phyloP scores from a whole-genome alignment of 2,329 filamentous ascomycete genomes.

The Aureobasidium sp. region DNA sequence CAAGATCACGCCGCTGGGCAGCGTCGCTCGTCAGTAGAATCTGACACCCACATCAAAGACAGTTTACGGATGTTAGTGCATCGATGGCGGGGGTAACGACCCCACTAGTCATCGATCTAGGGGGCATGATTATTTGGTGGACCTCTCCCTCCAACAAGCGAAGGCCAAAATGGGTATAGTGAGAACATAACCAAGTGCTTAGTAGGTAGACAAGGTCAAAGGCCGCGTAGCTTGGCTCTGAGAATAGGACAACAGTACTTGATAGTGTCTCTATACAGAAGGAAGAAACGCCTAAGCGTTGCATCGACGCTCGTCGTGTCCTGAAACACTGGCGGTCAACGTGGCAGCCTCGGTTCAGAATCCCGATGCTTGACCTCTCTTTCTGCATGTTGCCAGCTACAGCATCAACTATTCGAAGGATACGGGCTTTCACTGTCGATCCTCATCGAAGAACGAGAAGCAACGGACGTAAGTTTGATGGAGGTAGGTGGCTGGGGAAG shows the following conservation, averaged over 20 bases:
- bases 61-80: background rate
- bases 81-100: background rate
- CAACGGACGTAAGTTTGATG: conserved; percentile 1
- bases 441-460: background rate
- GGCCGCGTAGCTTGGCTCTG: background rate
- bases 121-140: background rate
- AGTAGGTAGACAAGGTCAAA: background rate
- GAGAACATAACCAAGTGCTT: background rate
- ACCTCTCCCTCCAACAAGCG: background rate
- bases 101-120: background rate
- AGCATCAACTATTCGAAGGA: background rate
- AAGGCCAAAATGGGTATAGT: background rate
- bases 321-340: background rate
- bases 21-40: background rate
- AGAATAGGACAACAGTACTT: background rate
- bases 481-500: background rate
- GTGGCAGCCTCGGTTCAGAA: background rate
- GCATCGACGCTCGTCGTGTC: background rate
- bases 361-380: background rate
- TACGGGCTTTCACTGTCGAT: background rate
- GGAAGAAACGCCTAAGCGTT: background rate
- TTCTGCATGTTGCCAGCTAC: background rate
- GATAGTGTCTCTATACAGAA: background rate
- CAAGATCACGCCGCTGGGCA: background rate
- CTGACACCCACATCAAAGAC: background rate